Conservation (phyloP, 2,329 filamentous ascomycete genomes). For the Monilinia fructigena region DNA sequence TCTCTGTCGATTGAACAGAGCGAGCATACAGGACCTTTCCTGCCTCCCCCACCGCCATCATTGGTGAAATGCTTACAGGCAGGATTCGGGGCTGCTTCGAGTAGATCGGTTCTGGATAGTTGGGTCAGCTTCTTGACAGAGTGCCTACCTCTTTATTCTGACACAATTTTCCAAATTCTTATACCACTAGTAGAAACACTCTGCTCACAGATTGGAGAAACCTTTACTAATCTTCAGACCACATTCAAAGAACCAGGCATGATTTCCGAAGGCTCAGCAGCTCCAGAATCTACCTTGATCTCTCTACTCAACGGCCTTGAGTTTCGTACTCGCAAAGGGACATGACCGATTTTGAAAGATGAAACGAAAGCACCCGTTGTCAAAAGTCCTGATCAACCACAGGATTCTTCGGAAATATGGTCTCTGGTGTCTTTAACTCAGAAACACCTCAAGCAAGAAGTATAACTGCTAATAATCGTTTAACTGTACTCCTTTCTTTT, state of each 20-base stretch:
- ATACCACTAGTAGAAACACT: constrained; percentile 89
- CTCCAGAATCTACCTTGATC: constrained; percentile 72
- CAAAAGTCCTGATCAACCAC: constrained; percentile 78
- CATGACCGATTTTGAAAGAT: constrained; percentile 80
- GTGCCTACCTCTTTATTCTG: constrained; percentile 78
- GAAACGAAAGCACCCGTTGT: constrained; percentile 65
- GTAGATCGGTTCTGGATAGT: constrained; percentile 78
- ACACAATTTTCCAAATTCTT: constrained; percentile 83
- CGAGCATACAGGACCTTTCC: constrained; percentile 43
- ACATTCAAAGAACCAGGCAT: constrained; percentile 54
- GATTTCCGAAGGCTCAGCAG: constrained; percentile 40
- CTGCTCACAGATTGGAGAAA: constrained; percentile 71
- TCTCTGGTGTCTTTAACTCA: constrained; percentile 82
- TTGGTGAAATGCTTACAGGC: constrained; percentile 83
- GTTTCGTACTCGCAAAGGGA: constrained; percentile 80
- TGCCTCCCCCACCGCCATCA: constrained; percentile 61
- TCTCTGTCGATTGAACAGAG: constrained; percentile 45
- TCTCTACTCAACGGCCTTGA: constrained; percentile 92
- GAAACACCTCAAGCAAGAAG: constrained; percentile 76
- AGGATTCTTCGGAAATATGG: constrained; percentile 94
- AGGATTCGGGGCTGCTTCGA: constrained; percentile 72
- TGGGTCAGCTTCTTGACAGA: constrained; percentile 87
- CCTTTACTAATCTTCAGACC: constrained; percentile 68
- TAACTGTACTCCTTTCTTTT: constrained; percentile 94
- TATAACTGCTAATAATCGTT: constrained; percentile 84